phyloP scores from a whole-genome alignment of 768 basidiomycete species.

The Vararia minispora region DNA sequence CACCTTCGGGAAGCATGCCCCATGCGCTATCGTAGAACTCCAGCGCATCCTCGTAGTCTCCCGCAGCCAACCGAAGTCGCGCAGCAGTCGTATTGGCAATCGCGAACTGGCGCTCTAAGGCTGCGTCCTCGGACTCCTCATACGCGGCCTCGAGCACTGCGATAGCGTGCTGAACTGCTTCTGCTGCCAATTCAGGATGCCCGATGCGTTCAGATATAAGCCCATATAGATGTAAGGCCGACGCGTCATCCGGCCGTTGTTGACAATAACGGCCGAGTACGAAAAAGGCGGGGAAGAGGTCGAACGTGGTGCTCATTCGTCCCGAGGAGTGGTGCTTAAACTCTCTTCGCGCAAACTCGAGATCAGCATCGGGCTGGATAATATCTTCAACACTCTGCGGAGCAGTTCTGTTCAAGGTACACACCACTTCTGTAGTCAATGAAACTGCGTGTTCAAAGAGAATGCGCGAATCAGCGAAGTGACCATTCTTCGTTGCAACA shows the following conservation, averaged over 20 bases:
- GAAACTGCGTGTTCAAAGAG: slow-evolving; percentile 67
- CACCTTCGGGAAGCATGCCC: slow-evolving; percentile 47
- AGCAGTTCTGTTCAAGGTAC: slow-evolving; percentile 15
- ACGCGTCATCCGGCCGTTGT: slow-evolving; percentile 54
- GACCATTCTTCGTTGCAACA: slow-evolving; percentile 48
- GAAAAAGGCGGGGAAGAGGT: slow-evolving; percentile 70
- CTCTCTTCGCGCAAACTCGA: slow-evolving; percentile 56
- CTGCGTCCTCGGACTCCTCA: slow-evolving; percentile 75
- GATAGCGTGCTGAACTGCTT: slow-evolving; percentile 51
- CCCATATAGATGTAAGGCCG: slow-evolving; percentile 73
- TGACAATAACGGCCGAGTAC: slow-evolving; percentile 67
- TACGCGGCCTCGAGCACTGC: slow-evolving; percentile 73
- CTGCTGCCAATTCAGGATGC: slow-evolving; percentile 48
- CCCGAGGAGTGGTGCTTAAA: slow-evolving; percentile 31
- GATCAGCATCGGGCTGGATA: slow-evolving; percentile 66
- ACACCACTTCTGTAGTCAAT: slow-evolving; percentile 45
- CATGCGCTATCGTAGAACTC: slow-evolving; percentile 64
- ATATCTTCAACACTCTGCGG: not conserved
- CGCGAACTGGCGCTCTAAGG: slow-evolving; percentile 67
- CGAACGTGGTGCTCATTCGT: slow-evolving; percentile 23
- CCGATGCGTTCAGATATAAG: slow-evolving; percentile 81
- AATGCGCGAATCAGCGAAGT: slow-evolving; percentile 49
- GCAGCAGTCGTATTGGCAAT: slow-evolving; percentile 78
- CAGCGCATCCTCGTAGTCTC: slow-evolving; percentile 47
- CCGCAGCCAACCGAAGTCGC: slow-evolving; percentile 53